phyloP scores from a whole-genome alignment of 371 early-diverging fungal genomes.

The Lichtheimia hyalospora region DNA sequence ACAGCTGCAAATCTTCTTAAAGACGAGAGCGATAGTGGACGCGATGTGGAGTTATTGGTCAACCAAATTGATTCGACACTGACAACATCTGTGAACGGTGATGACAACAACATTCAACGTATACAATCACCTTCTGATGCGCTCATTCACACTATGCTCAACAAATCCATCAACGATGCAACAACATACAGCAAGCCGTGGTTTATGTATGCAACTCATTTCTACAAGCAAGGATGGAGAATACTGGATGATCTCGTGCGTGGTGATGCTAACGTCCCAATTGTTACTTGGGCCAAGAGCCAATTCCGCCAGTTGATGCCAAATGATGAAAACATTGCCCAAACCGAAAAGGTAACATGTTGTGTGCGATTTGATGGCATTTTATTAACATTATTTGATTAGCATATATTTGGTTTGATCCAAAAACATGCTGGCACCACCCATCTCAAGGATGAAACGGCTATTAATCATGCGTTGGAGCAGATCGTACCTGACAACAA shows the following conservation, averaged over 20 bases:
- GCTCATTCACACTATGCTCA: constrained; percentile 24
- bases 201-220: constrained; percentile 64
- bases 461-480: background rate
- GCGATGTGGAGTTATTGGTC: too few relatives aligned
- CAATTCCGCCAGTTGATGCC: constrained; percentile 3
- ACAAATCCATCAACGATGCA: constrained; percentile 27
- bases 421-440: constrained; percentile 8
- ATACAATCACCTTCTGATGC: constrained; percentile 31
- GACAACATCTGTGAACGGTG: too few relatives aligned
- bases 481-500: background rate
- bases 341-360: constrained; percentile 24
- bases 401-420: constrained; percentile 3
- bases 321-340: background rate
- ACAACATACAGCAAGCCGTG: constrained; percentile 50
- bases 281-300: constrained; percentile 28
- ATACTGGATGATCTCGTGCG: constrained; percentile 53
- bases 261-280: constrained; percentile 16
- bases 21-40: background rate
- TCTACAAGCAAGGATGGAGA: constrained; percentile 63
- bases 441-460: background rate
- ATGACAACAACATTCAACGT: background rate
- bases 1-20: constrained; percentile 11
- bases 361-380: background rate
- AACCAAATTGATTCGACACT: too few relatives aligned
- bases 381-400: background rate